Percentiles rank a stretch among this genome's conserved stretches.
These are phyloP conservation scores for Apodospora peruviana DNA, from an alignment of 495 filamentous ascomycete genomes.

Conservation along the genomic window DNA sequence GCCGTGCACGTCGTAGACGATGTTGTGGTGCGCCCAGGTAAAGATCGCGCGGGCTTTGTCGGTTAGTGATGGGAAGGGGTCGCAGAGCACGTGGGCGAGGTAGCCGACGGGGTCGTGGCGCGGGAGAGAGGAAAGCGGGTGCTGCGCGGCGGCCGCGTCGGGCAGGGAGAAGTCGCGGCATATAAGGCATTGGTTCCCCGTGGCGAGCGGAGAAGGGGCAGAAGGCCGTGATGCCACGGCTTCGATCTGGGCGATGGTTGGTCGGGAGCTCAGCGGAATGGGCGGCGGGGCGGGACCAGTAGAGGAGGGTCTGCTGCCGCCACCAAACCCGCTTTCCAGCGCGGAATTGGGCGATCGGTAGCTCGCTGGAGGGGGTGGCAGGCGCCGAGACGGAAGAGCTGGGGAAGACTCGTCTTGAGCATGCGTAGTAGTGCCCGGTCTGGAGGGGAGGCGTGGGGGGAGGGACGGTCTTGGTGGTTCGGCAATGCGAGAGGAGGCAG, in stretches of 20 bases:
- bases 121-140: conserved; percentile 65
- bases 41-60: conserved; percentile 92
- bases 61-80: conserved; percentile 71
- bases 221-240: conserved; percentile 26
- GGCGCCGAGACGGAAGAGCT: conserved; percentile 28
- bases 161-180: conserved; percentile 85
- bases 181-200: conserved; percentile 51
- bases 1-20: conserved; percentile 70
- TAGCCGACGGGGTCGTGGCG: conserved; percentile 54
- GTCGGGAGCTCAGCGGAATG: conserved; percentile 41
- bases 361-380: conserved; percentile 33
- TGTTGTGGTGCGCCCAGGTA: conserved; percentile 92
- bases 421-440: conserved; percentile 24
- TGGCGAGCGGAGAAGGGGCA: conserved; percentile 20
- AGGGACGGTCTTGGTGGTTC: conserved; percentile 27
- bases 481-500: conserved; percentile 11
- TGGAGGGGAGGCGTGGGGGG: conserved; percentile 38
- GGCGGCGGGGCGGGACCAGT: conserved; percentile 34
- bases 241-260: conserved; percentile 35
- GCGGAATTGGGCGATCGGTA: conserved; percentile 18
- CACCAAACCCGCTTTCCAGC: conserved; percentile 16
- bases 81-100: conserved; percentile 71
- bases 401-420: conserved; percentile 12
- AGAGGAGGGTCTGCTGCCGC: too few species aligned
- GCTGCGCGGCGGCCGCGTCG: conserved; percentile 71